Conservation (phyloP, 352 stramenopile species). For the Phytopythium aichiense region DNA sequence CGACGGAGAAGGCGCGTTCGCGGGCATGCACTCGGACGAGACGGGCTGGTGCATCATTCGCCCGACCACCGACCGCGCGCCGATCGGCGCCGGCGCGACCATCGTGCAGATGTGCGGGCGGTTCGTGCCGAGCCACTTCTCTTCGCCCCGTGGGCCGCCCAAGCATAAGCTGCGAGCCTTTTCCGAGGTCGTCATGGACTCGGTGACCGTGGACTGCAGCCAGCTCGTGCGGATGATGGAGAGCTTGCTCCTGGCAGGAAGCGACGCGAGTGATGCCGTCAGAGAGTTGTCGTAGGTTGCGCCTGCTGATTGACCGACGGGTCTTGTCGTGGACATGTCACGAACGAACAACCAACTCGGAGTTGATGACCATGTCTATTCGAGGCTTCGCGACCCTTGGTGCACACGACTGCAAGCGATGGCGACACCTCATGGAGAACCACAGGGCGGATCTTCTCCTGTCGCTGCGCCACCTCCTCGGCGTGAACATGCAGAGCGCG, state of each 20-base stretch:
- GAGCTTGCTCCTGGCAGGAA: conserved; percentile 10
- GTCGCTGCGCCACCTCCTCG: not conserved
- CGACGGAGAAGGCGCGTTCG: conserved; percentile 28
- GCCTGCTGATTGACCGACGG: too few relatives aligned
- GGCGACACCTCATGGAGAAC: not conserved
- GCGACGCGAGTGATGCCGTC: not conserved
- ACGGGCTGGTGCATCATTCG: conserved; percentile 43
- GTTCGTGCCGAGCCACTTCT: conserved; percentile 21
- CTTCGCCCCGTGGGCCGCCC: not conserved
- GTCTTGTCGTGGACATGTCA: too few relatives aligned
- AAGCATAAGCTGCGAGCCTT: conserved; percentile 12
- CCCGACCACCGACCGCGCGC: conserved; percentile 10
- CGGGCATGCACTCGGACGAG: conserved; percentile 49
- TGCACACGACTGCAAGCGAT: not conserved
- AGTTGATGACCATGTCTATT: not conserved
- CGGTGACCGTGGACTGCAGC: conserved; percentile 19
- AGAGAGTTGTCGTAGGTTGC: not conserved
- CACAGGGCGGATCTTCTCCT: not conserved
- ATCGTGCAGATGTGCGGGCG: conserved; percentile 18
- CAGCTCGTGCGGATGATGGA: conserved; percentile 24
- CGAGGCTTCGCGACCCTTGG: not conserved
- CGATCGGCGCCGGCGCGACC: conserved; percentile 7
- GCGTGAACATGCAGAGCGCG: not conserved
- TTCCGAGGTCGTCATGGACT: conserved; percentile 19
- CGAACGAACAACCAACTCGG: too few relatives aligned